Conservation (phyloP, 192 early-diverging fungal species). For the Diversispora epigaea region DNA sequence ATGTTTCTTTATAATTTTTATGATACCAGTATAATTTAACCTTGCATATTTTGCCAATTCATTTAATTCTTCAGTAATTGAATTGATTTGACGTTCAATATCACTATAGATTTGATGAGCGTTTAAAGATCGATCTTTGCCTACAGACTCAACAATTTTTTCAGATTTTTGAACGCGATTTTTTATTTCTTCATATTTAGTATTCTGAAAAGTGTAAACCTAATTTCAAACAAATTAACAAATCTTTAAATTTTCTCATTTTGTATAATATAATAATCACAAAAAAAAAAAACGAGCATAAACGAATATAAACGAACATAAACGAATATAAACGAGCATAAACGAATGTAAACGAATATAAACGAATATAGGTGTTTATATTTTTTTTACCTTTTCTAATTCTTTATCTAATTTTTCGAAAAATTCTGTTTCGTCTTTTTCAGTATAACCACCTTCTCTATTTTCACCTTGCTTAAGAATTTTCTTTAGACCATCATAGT, state of each 20-base stretch:
- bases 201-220: constrained; percentile 70
- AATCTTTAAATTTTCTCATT: not conserved
- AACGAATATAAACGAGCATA: constrained; percentile 32
- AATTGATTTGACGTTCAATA: constrained; percentile 65
- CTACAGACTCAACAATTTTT: constrained; percentile 50
- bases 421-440: constrained; percentile 86
- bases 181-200: constrained; percentile 75
- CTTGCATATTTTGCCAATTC: constrained; percentile 74
- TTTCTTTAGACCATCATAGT: constrained; percentile 83
- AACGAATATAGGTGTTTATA: constrained; percentile 31
- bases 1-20: constrained; percentile 98
- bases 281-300: constrained; percentile 21
- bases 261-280: not conserved
- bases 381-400: constrained; percentile 71
- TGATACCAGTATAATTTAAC: constrained; percentile 81
- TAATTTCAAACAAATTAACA: constrained; percentile 22
- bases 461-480: constrained; percentile 69
- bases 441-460: constrained; percentile 71
- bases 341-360: constrained; percentile 35
- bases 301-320: not conserved
- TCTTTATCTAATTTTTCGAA: constrained; percentile 86
- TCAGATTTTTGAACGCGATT: constrained; percentile 66
- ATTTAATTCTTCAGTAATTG: constrained; percentile 76
- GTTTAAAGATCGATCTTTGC: constrained; percentile 52
- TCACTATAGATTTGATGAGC: constrained; percentile 19